Base-by-base conservation (phyloP, 2,329 filamentous ascomycete species). In the Sarocladium strictum region DNA sequence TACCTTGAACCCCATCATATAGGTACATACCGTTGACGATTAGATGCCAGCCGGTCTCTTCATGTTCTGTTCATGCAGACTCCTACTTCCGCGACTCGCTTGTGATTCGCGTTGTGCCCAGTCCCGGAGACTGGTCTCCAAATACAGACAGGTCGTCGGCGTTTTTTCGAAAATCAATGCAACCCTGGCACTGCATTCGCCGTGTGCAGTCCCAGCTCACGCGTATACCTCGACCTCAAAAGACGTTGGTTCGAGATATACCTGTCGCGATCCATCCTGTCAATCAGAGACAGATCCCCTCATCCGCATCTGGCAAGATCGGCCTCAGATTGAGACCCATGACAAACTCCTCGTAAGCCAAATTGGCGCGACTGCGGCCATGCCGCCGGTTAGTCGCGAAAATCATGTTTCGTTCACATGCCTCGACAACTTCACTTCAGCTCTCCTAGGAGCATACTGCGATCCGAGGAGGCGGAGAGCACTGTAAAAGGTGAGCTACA, bases 381-480 rank as follows among this genome's bases (percentile, higher is more conserved):
- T 47, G 3, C 29, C 23, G 24, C 24, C 7, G 23, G 43, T 47
- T 26, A 15, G 14, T 15, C 29, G 14, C 11, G 15, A 11, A 9
- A 17, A 7, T 6, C 35, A 7, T 38, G 5, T 15, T 9, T 38
- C 35, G 6, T n/a, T 38, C 35, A 17, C 5, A 38, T 38, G 35
- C 35, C n/a, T 17, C 15, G n/a, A 7, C 6, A 23, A 9, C 24
- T 15, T 75, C 65, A 72, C 59, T 70, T 70, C 57, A 96, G 74
- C 72, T 96, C 91, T 56, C 91, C 91, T 5, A 96, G 77, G 60
- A 96, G 78, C 66, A 96, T 79, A 41, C 82, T 93, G 51, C 89
- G 84, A 73, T 96, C 91, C n/a, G 91, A 94, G 9, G 90, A 96
- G 26, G 86, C 90, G 54, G 91, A 94, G 41, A 96, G 80, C 69